Base-by-base conservation (phyloP, 2,329 filamentous ascomycete genomes). In the Trichoderma simmonsii region DNA sequence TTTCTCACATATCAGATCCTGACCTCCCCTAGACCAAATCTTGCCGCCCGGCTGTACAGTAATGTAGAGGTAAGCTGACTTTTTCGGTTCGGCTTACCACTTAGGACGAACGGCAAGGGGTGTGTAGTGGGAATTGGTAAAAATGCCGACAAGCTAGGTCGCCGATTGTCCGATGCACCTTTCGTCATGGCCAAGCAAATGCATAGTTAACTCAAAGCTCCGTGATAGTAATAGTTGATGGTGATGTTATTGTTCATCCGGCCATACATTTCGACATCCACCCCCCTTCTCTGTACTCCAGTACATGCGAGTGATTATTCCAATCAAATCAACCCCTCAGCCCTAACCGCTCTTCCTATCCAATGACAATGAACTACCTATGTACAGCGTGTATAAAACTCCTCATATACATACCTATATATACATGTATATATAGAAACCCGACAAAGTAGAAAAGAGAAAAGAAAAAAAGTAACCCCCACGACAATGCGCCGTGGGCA, bases 21-120 rank as follows among this genome's bases (percentile, higher is more conserved):
- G 32, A 60, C 28, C n/a, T 51, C 21, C 39, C 36, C 57, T n/a
- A 60, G 34, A 26, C 26, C 36, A 60, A 60, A 60, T 60, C 36
- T 62, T 28, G 28, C 56, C 66, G 39, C 56, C 54, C 67, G 39
- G 18, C 60, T 62, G 56, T 21, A 51, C 43, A 51, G 43, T 51
- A 28, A 28, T 61, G 67, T 26, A 51, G 57, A 69, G 54, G 67
- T 70, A 70, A 70, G 67, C 67, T 70, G 67, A 70, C 67, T 51
- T 36, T 34, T 15, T 54, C 57, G 14, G n/a, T 48, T n/a, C 39
- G 28, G 57, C 66, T 61, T 70, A 70, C 57, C 56, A 34, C 39
- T n/a, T 43, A 54, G 66, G 57, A 30, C 18, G 54, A 36, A 36
- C n/a, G 6, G 57, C 57, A 59, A 54, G 48, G 48, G 48, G 48